A percentile compares a stretch with the other conserved stretches of the same genome.
phyloP scores from a whole-genome alignment of 257 asterid genomes.

The Cruciata laevipes region DNA sequence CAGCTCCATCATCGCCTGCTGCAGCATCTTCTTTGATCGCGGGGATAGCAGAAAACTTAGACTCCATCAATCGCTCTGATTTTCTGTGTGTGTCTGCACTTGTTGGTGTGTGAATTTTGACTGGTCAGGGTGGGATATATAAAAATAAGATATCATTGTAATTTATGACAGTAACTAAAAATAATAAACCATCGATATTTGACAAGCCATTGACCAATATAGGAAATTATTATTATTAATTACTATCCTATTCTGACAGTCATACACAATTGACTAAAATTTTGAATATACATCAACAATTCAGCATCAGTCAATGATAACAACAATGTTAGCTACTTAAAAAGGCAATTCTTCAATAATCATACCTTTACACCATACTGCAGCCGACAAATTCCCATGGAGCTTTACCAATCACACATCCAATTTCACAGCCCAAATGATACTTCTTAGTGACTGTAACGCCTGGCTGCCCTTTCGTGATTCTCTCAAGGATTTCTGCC shows the following conservation, averaged over 20 bases:
- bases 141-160: not conserved
- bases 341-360: not conserved
- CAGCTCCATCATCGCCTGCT: conserved; percentile 13
- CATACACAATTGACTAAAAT: too few species aligned
- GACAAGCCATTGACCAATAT: not conserved
- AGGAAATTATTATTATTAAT: not conserved
- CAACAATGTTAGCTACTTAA: not conserved
- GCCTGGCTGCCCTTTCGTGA: not conserved
- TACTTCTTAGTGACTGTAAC: not conserved
- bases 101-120: not conserved
- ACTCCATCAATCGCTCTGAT: not conserved
- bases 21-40: conserved; percentile 18
- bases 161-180: not conserved
- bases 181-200: too few species aligned
- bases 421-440: conserved; percentile 25
- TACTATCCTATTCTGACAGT: too few species aligned
- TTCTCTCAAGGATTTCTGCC: not conserved
- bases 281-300: too few species aligned
- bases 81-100: not conserved
- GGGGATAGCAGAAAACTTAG: not conserved
- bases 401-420: conserved; percentile 47
- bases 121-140: not conserved
- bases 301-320: not conserved
- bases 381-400: conserved; percentile 58
- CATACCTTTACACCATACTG: conserved; percentile 40